Evolutionary conservation across 495 filamentous ascomycete species (phyloP).

Genomic region (Cairneyella variabilis): DNA sequence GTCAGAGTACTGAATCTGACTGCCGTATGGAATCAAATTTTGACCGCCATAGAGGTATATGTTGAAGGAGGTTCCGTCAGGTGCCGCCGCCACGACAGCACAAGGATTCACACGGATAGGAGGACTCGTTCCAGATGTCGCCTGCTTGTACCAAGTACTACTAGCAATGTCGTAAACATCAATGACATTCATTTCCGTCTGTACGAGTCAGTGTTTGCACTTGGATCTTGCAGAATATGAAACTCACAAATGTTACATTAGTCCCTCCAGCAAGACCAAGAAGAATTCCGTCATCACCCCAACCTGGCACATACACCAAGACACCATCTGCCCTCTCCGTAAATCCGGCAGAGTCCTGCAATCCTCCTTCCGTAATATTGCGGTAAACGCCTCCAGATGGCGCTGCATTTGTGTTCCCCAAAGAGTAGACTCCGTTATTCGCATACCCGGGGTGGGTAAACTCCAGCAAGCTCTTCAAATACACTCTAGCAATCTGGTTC

Average conservation of each 20-base stretch:
- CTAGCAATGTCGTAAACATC: slow-evolving; percentile 74
- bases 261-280: slow-evolving; percentile 66
- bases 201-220: slow-evolving; percentile 9
- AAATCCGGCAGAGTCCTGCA: slow-evolving; percentile 60
- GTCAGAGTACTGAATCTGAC: slow-evolving; percentile 64
- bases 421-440: slow-evolving; percentile 51
- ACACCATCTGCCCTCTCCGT: slow-evolving; percentile 68
- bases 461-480: slow-evolving; percentile 70
- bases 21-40: slow-evolving; percentile 55
- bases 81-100: slow-evolving; percentile 64
- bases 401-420: slow-evolving; percentile 44
- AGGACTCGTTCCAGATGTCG: slow-evolving; percentile 59
- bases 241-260: slow-evolving; percentile 47
- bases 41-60: slow-evolving; percentile 76
- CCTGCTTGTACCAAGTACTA: slow-evolving; percentile 76
- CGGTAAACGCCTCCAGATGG: slow-evolving; percentile 54
- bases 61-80: slow-evolving; percentile 67
- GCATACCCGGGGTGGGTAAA: slow-evolving; percentile 65
- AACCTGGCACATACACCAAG: slow-evolving; percentile 67
- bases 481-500: slow-evolving; percentile 52
- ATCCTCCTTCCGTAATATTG: slow-evolving; percentile 67
- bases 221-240: background rate
- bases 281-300: slow-evolving; percentile 65
- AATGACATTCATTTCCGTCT: slow-evolving; percentile 65
- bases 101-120: slow-evolving; percentile 70